Conservation (phyloP, 2,329 filamentous ascomycete genomes). For the Coniochaeta ligniaria region DNA sequence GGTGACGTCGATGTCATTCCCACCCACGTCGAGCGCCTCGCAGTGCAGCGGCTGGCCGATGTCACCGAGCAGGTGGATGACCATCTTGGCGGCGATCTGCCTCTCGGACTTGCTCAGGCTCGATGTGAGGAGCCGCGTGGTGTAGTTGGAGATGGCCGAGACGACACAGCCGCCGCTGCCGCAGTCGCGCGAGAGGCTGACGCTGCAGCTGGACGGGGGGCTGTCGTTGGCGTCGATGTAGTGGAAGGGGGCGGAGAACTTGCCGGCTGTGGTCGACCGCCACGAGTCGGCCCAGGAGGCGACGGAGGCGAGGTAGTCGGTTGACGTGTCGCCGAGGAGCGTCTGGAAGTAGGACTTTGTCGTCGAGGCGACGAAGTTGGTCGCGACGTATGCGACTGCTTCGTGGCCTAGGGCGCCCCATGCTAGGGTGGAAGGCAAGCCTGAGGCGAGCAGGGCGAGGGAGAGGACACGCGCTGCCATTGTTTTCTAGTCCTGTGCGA, state of each 20-base stretch:
- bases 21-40: conserved; percentile 44
- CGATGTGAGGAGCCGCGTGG: conserved; percentile 18
- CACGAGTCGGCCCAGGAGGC: conserved; percentile 45
- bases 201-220: conserved; percentile 34
- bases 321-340: conserved; percentile 34
- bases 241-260: conserved; percentile 38
- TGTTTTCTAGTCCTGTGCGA: not conserved
- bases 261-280: conserved; percentile 35
- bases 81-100: conserved; percentile 29
- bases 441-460: conserved; percentile 14
- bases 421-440: conserved; percentile 12
- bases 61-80: conserved; percentile 46
- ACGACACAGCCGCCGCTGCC: conserved; percentile 35
- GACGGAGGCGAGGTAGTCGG: conserved; percentile 38
- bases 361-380: conserved; percentile 34
- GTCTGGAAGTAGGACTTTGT: conserved; percentile 34
- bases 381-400: conserved; percentile 46
- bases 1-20: conserved; percentile 47
- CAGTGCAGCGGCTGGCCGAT: conserved; percentile 49
- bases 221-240: conserved; percentile 48
- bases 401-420: conserved; percentile 38
- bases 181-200: conserved; percentile 36
- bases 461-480: conserved; percentile 16
- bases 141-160: conserved; percentile 32
- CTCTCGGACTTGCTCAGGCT: conserved; percentile 17